Evolutionary conservation across 2,329 filamentous ascomycete genomes (phyloP), one percentile per base, ranked within the genome.

Genomic region (Scopulariopsis brevicaulis): DNA sequence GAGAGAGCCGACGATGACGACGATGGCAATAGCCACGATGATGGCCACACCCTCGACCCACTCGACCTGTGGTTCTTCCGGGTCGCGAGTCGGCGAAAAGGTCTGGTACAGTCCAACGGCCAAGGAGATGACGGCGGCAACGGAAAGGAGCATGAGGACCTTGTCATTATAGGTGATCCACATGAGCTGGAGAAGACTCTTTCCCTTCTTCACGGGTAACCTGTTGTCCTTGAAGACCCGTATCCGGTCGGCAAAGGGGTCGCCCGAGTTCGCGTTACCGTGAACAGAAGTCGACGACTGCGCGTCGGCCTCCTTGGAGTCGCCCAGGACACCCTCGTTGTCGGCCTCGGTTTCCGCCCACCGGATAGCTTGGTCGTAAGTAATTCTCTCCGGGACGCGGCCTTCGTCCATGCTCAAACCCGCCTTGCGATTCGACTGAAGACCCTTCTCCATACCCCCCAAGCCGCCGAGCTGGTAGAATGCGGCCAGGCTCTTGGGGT

Each of bases 101-200:
- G 85, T 87, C 68, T 90, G 85, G 68, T 90, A 92, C 0, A 91
- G 74, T 54, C 88, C 88, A 50, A 92, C 79, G 5, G 84, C 86
- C 51, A 92, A 77, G 52, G 87, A 90, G 55, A 92, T 82, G 43
- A 83, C 76, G 3, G 88, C 88, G 51, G 88, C 88, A 54, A 81
- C 74, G 0, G 85, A 87, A 58, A 90, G 75, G 6, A 90, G 74
- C 59, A 90, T 87, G 53, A 91, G 74, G 3, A 92, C 85, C 68
- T 91, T 92, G 76, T 92, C 88, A 71, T 91, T 89, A 69, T 90
- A 90, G 0, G 88, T 89, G 64, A 91, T 87, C 87, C 87, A 91
- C 71, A 89, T 87, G 50, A 92, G 75, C 66, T 88, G 75, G 52
- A 89, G 74, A 48, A 91, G 77, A 62, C 76, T 86, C 73, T 90